phyloP scores from a whole-genome alignment of 768 basidiomycete genomes.

The Amanita pallidorosea region DNA sequence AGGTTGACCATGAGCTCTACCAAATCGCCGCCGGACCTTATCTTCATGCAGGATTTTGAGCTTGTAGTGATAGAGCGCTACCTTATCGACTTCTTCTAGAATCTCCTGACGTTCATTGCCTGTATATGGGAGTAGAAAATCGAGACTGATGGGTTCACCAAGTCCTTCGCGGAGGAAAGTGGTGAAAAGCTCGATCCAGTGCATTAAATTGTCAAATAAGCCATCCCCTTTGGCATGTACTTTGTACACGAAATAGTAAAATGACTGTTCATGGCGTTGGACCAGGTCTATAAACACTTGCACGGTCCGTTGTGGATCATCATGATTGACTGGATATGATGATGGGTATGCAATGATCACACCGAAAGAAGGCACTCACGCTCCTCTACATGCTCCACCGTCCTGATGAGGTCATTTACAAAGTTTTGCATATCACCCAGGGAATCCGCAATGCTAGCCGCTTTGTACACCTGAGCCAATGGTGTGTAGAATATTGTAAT shows the following conservation, averaged over 20 bases:
- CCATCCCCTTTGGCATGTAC: slow-evolving; percentile 95
- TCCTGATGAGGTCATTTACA: slow-evolving; percentile 88
- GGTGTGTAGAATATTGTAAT: slow-evolving; percentile 98
- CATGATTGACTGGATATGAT: slow-evolving; percentile 54
- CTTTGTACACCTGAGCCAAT: slow-evolving; percentile 92
- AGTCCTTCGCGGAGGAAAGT: slow-evolving; percentile 85
- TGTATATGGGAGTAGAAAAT: slow-evolving; percentile 79
- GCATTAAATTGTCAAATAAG: slow-evolving; percentile 89
- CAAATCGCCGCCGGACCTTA: slow-evolving; percentile 81
- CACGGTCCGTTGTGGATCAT: slow-evolving; percentile 78
- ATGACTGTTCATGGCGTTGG: slow-evolving; percentile 87
- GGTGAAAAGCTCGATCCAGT: slow-evolving; percentile 94
- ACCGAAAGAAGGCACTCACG: slow-evolving; percentile 35
- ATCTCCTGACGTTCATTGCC: slow-evolving; percentile 69
- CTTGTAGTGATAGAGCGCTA: slow-evolving; percentile 89
- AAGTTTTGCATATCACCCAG: slow-evolving; percentile 87
- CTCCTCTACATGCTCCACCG: slow-evolving; percentile 87
- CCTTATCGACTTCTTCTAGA: slow-evolving; percentile 77
- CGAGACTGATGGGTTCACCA: slow-evolving; percentile 66
- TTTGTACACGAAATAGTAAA: slow-evolving; percentile 97
- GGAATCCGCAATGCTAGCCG: slow-evolving; percentile 94
- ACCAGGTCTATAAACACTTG: slow-evolving; percentile 91
- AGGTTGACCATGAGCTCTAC: slow-evolving; percentile 37
- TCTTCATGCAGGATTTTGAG: slow-evolving; percentile 90
- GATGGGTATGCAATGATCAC: slow-evolving; percentile 2